These are phyloP conservation scores for Saccharomycopsis fibuligera DNA, from an alignment of 805 yeast species.

Conservation along the genomic window DNA sequence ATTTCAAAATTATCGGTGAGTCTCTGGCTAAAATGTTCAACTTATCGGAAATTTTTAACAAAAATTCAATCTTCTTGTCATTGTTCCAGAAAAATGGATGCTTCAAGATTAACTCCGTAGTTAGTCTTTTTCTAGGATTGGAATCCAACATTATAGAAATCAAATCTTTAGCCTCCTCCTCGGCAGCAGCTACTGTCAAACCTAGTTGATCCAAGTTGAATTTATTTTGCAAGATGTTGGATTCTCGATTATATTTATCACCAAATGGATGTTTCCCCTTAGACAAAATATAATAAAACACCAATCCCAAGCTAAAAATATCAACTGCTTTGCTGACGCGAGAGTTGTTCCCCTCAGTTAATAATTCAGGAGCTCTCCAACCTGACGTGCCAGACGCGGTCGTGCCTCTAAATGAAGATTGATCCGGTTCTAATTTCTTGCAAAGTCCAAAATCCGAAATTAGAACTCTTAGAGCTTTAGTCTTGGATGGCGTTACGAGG, in stretches of 20 bases:
- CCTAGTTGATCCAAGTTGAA: constrained; percentile 37
- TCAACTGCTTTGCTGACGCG: constrained; percentile 65
- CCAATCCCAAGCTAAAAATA: constrained; percentile 91
- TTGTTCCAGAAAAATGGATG: constrained; percentile 89
- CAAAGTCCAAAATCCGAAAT: constrained; percentile 97
- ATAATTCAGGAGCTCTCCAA: constrained; percentile 95
- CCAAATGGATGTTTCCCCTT: constrained; percentile 93
- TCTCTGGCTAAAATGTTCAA: constrained; percentile 81
- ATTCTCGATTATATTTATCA: constrained; percentile 81
- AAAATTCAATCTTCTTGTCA: constrained; percentile 71
- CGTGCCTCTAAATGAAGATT: constrained; percentile 88
- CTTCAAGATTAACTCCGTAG: constrained; percentile 55
- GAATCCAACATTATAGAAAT: constrained; percentile 63
- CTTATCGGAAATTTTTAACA: constrained; percentile 83
- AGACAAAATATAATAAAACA: constrained; percentile 78
- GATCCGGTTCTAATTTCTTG: constrained; percentile 84
- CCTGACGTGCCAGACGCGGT: constrained; percentile 97
- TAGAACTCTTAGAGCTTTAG: constrained; percentile 45
- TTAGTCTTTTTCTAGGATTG: constrained; percentile 68
- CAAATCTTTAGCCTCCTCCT: constrained; percentile 75
- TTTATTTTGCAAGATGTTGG: constrained; percentile 70
- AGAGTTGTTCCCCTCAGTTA: constrained; percentile 34
- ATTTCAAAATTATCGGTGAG: constrained; percentile 44
- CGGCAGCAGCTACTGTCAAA: constrained; percentile 23
- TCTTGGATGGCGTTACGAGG: constrained; percentile 18